A percentile compares a stretch with the other conserved stretches of the same genome.
phyloP scores from a whole-genome alignment of 2,329 filamentous ascomycete genomes.

The Lachnellula subtilissima region DNA sequence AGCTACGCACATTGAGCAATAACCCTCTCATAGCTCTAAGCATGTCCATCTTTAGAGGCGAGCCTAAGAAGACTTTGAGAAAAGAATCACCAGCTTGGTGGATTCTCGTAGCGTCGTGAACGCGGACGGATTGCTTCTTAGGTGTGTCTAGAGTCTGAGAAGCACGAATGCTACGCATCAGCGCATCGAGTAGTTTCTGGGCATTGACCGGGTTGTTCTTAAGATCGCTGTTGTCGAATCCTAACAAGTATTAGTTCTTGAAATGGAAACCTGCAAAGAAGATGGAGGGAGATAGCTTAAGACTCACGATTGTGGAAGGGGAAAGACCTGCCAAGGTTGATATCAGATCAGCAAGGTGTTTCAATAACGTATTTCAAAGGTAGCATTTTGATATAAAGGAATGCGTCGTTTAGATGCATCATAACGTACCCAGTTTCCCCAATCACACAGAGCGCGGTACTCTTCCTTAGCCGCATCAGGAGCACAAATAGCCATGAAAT shows the following conservation, averaged over 20 bases:
- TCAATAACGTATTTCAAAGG: too few relatives aligned
- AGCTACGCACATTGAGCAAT: too few relatives aligned
- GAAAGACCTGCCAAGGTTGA: conserved; percentile 2
- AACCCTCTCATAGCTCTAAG: too few relatives aligned
- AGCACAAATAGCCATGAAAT: conserved; percentile 5
- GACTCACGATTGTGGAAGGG: conserved; percentile 6
- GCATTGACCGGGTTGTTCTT: not conserved
- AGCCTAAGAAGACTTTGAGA: too few relatives aligned
- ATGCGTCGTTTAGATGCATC: too few relatives aligned
- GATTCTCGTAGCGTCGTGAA: too few relatives aligned
- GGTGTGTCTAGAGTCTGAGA: too few relatives aligned
- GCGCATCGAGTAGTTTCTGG: not conserved
- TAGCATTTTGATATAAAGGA: too few relatives aligned
- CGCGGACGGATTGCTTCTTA: too few relatives aligned
- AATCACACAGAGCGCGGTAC: conserved; percentile 7
- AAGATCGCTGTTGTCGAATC: conserved; percentile 8
- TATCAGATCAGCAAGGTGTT: not conserved
- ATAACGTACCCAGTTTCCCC: conserved; percentile 10
- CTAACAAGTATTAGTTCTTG: not conserved
- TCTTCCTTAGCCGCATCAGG: conserved; percentile 7
- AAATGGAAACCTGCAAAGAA: not conserved
- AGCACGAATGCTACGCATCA: not conserved
- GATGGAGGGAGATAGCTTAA: not conserved
- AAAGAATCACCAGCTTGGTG: too few relatives aligned
- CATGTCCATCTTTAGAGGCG: too few relatives aligned